Evolutionary conservation across 2,329 filamentous ascomycete genomes (phyloP).

Genomic region (Clarireedia monteithiana): DNA sequence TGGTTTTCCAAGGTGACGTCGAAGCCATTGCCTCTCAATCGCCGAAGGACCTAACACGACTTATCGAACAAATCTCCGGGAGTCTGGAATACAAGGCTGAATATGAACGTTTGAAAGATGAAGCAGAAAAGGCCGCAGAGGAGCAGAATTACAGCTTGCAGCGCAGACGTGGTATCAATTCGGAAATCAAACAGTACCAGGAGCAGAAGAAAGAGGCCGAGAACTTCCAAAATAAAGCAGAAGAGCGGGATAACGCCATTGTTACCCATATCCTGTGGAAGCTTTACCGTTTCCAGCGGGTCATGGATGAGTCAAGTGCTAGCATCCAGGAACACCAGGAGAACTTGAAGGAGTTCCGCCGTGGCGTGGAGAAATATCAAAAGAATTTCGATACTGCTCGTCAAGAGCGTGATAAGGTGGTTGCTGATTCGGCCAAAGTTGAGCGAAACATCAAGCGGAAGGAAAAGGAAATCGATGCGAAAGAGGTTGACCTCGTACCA

Average conservation of each 20-base stretch:
- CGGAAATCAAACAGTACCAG: conserved; percentile 94
- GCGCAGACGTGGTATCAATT: conserved; percentile 87
- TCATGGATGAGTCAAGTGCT: conserved; percentile 84
- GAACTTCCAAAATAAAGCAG: conserved; percentile 82
- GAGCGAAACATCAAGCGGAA: conserved; percentile 80
- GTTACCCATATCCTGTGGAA: conserved; percentile 96
- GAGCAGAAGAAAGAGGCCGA: conserved; percentile 96
- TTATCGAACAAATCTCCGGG: conserved; percentile 97
- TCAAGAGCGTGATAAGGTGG: conserved; percentile 71
- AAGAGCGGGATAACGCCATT: conserved; percentile 84
- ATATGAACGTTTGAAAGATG: conserved; percentile 82
- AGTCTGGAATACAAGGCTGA: conserved; percentile 91
- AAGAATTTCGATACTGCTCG: conserved; percentile 72
- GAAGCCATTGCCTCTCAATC: conserved; percentile 95
- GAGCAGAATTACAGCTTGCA: conserved; percentile 85
- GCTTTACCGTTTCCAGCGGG: conserved; percentile 85
- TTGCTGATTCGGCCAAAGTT: conserved; percentile 69
- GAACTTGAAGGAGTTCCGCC: conserved; percentile 85
- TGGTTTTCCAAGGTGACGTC: conserved; percentile 97
- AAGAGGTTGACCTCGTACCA: conserved; percentile 77
- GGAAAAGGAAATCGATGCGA: conserved; percentile 80
- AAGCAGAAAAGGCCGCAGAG: conserved; percentile 79
- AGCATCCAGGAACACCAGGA: conserved; percentile 92
- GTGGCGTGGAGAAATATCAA: conserved; percentile 80
- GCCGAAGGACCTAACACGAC: conserved; percentile 81